Evolutionary conservation across 2,329 filamentous ascomycete species (phyloP).

Genomic region (Nothopassalora personata): DNA sequence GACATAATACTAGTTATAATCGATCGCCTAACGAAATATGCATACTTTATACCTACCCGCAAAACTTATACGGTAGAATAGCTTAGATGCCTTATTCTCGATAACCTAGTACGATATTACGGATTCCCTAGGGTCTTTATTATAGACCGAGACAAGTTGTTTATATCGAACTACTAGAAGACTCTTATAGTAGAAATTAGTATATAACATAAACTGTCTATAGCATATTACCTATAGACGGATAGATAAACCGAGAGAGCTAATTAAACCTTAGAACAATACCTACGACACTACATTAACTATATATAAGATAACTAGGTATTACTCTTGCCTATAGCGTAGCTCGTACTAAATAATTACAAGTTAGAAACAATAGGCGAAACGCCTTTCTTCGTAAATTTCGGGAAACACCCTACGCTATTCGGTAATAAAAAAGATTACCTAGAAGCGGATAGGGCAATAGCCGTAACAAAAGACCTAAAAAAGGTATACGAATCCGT

Average conservation of each 20-base stretch:
- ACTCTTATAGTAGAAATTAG: too few species aligned
- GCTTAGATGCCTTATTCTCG: too few species aligned
- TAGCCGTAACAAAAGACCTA: neutral
- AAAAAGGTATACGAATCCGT: neutral
- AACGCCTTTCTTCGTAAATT: conserved; percentile 22
- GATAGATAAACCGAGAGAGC: conserved; percentile 26
- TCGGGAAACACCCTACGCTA: conserved; percentile 5
- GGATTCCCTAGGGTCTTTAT: too few species aligned
- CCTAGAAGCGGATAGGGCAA: neutral
- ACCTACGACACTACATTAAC: conserved; percentile 22
- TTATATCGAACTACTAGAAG: too few species aligned
- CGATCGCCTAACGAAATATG: too few species aligned
- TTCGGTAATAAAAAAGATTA: neutral
- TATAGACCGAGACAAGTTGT: too few species aligned
- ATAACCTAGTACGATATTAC: too few species aligned
- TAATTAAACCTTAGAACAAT: conserved; percentile 26
- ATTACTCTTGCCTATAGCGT: conserved; percentile 17
- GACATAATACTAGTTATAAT: too few species aligned
- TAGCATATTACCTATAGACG: conserved; percentile 26
- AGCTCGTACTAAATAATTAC: conserved; percentile 25
- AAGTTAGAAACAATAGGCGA: conserved; percentile 12
- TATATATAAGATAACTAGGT: conserved; percentile 23
- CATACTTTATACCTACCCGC: too few species aligned
- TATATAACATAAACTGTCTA: conserved; percentile 21
- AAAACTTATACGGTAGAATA: too few species aligned